Percentiles rank a stretch among this genome's conserved stretches.
Evolutionary conservation across 768 basidiomycete species (phyloP).

Genomic region (Rhodosporidiobolus odoratus): DNA sequence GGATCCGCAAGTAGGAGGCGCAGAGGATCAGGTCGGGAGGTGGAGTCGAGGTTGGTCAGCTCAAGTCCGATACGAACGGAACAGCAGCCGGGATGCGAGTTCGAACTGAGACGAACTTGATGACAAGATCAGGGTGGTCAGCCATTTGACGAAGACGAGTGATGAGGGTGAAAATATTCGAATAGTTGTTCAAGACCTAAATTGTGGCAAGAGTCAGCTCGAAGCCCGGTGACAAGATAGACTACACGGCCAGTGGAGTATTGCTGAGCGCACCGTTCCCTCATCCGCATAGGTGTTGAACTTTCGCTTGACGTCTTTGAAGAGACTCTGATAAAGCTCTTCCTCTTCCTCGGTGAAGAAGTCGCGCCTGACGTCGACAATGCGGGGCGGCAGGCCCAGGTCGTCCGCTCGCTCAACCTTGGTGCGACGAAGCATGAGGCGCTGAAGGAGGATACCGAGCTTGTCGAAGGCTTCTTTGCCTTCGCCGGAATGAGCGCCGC

Average conservation of each 20-base stretch:
- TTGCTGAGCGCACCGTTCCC: constrained; percentile 56
- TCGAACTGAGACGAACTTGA: constrained; percentile 55
- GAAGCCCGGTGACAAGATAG: neutral
- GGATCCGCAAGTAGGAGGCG: too few species aligned
- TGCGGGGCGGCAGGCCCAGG: constrained; percentile 86
- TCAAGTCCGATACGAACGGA: neutral
- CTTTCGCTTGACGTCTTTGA: constrained; percentile 84
- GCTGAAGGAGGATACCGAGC: constrained; percentile 75
- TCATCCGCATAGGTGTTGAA: constrained; percentile 83
- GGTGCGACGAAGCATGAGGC: constrained; percentile 73
- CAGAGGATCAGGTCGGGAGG: too few species aligned
- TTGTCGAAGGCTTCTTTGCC: constrained; percentile 85
- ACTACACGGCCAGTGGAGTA: neutral
- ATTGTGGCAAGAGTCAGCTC: neutral
- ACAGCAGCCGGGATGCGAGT: neutral
- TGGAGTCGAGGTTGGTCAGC: too few species aligned
- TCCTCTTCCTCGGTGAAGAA: constrained; percentile 96
- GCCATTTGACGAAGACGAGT: constrained; percentile 71
- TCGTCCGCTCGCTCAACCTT: constrained; percentile 94
- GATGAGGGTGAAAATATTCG: constrained; percentile 66
- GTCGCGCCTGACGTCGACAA: constrained; percentile 77
- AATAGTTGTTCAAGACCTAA: constrained; percentile 60
- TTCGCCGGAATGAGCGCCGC: constrained; percentile 67
- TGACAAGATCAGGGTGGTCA: constrained; percentile 74
- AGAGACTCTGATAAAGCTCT: constrained; percentile 59